A percentile compares a stretch with the other conserved stretches of the same genome.
phyloP scores from a whole-genome alignment of 139 green algal species.

The Tetradesmus obliquus region DNA sequence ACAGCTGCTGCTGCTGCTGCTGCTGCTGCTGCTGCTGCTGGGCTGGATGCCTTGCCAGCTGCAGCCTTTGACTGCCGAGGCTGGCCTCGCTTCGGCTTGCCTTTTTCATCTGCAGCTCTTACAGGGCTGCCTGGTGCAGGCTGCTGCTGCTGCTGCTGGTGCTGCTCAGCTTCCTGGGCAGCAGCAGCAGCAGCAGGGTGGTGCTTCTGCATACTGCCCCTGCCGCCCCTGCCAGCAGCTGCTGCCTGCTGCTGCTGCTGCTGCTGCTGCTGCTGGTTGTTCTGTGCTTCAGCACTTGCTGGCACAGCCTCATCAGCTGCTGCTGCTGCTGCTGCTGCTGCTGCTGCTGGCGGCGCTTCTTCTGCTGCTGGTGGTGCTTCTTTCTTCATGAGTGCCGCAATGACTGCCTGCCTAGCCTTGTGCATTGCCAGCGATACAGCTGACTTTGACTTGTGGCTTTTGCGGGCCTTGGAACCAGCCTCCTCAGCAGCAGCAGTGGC shows the following conservation, averaged over 20 bases:
- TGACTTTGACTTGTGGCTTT: neutral
- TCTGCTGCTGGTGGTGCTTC: neutral
- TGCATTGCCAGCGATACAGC: neutral
- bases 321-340: neutral
- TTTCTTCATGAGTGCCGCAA: neutral
- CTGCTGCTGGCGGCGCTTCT: neutral
- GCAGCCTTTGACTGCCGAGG: neutral
- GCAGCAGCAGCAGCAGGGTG: neutral
- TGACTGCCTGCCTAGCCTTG: neutral
- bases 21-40: neutral
- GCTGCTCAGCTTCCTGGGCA: neutral
- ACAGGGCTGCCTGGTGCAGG: neutral
- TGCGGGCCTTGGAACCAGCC: neutral
- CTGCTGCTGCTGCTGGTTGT: neutral
- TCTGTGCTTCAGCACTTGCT: slow-evolving; percentile 8
- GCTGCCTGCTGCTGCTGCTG: neutral
- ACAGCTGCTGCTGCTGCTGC: neutral
- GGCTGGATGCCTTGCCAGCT: neutral
- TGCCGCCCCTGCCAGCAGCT: neutral
- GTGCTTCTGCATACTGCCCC: neutral
- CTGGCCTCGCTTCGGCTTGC: neutral
- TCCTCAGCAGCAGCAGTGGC: neutral
- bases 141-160: slow-evolving; percentile 1
- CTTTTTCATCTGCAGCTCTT: neutral
- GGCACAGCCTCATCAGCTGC: neutral